These are phyloP conservation scores for Byssochlamys sp. DNA, from an alignment of 2,329 filamentous ascomycete species.

Conservation along the genomic window DNA sequence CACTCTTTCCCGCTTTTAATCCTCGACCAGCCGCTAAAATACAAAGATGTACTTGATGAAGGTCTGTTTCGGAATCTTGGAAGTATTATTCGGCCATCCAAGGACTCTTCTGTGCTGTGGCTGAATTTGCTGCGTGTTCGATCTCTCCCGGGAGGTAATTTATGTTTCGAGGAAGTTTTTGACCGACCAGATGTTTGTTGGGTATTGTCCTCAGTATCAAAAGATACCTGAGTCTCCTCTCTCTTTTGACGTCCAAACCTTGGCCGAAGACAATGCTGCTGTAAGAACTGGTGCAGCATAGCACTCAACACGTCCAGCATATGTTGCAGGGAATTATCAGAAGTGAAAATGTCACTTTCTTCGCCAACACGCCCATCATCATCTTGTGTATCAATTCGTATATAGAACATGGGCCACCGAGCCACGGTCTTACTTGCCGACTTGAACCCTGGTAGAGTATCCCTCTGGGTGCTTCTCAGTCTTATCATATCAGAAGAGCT, in stretches of 20 bases:
- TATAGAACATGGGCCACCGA: slow-evolving; percentile 78
- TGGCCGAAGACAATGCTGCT: slow-evolving; percentile 60
- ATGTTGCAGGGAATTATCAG: slow-evolving; percentile 41
- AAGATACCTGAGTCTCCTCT: slow-evolving; percentile 3
- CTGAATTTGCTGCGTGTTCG: not conserved
- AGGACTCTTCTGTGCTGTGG: slow-evolving; percentile 15
- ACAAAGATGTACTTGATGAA: slow-evolving; percentile 5
- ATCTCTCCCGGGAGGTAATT: not conserved
- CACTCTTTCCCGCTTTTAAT: slow-evolving; percentile 27
- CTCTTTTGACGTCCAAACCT: slow-evolving; percentile 19
- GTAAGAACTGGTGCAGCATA: slow-evolving; percentile 65
- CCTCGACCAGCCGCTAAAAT: slow-evolving; percentile 33
- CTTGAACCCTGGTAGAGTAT: slow-evolving; percentile 42
- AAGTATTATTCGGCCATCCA: slow-evolving; percentile 18
- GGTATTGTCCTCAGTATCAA: not conserved
- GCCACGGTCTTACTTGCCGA: slow-evolving; percentile 57
- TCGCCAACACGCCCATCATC: slow-evolving; percentile 31
- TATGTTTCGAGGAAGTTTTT: not conserved
- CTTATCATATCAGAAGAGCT: slow-evolving; percentile 26
- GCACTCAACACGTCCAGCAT: slow-evolving; percentile 58
- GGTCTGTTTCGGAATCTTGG: slow-evolving; percentile 16
- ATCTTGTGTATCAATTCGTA: slow-evolving; percentile 52
- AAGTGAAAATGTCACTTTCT: slow-evolving; percentile 23
- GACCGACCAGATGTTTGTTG: slow-evolving; percentile 1
- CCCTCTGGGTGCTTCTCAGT: slow-evolving; percentile 22